These are phyloP conservation scores for Eucalyptus virginea DNA, from an alignment of 345 rosid genomes.

Conservation along the genomic window DNA sequence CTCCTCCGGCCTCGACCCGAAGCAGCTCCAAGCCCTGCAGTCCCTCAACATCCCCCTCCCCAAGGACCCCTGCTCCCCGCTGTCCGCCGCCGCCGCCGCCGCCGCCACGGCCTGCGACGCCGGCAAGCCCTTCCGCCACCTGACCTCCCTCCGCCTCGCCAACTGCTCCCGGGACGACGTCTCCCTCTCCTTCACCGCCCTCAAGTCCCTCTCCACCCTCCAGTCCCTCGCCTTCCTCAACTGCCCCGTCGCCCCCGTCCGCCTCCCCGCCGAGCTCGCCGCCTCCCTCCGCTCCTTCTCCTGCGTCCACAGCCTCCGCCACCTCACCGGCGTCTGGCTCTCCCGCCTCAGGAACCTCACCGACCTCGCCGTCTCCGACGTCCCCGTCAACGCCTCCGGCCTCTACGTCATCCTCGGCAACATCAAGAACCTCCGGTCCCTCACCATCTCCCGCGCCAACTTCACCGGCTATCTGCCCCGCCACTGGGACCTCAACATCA, in stretches of 20 bases:
- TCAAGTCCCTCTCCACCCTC: slow-evolving; percentile 70
- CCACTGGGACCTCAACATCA: slow-evolving; percentile 35
- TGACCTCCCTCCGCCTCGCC: slow-evolving; percentile 58
- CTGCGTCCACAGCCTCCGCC: slow-evolving; percentile 49
- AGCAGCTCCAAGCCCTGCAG: slow-evolving; percentile 61
- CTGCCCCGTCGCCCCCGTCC: slow-evolving; percentile 52
- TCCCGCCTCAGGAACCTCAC: slow-evolving; percentile 69
- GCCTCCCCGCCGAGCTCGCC: slow-evolving; percentile 58
- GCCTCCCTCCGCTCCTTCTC: slow-evolving; percentile 49
- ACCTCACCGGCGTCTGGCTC: slow-evolving; percentile 59
- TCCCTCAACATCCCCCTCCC: slow-evolving; percentile 62
- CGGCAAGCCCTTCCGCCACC: slow-evolving; percentile 63
- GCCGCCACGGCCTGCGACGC: slow-evolving; percentile 34
- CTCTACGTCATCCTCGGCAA: slow-evolving; percentile 72
- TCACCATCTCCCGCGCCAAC: slow-evolving; percentile 58
- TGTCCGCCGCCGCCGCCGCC: slow-evolving; percentile 7
- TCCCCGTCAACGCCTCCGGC: slow-evolving; percentile 56
- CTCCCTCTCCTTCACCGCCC: slow-evolving; percentile 27
- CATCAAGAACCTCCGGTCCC: slow-evolving; percentile 40
- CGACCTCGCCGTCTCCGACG: slow-evolving; percentile 50
- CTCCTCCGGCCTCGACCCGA: slow-evolving; percentile 60
- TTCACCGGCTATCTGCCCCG: slow-evolving; percentile 55
- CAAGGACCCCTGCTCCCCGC: slow-evolving; percentile 51
- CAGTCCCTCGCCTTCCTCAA: slow-evolving; percentile 52
- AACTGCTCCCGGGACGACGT: slow-evolving; percentile 56